Base-by-base conservation (phyloP, 495 filamentous ascomycete genomes). In the Pyronema domesticum region DNA sequence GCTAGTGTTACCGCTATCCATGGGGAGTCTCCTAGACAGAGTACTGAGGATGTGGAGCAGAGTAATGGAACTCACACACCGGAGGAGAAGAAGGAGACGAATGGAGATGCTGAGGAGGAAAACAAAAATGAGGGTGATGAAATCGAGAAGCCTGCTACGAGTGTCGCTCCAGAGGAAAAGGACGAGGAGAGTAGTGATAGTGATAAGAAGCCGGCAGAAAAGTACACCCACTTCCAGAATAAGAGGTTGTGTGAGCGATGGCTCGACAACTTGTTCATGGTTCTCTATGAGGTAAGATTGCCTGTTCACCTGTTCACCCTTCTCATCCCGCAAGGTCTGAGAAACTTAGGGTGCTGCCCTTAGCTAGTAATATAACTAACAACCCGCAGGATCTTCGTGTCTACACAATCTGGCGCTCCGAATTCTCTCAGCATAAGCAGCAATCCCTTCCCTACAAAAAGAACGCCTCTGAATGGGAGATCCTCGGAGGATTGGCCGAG, bases 221-320 rank as follows among this genome's bases (percentile, higher is more conserved):
- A 80, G 64, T 75, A 76, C 53, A 76, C 78, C 5, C 73, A 76
- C 18, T 85, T 98, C 65, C 87, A 86, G 57, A 91, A 95, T 69
- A 98, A 98, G 71, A 82, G 91, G 0, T 79, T 98, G 4, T 98
- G 91, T 63, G 91, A 98, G 65, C 79, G 91, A 57, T 98, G 91
- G 91, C 77, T 98, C 2, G 91, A 98, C 68, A 96, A 94, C 60
- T 77, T 98, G 35, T 96, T 98, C 72, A 98, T 98, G 91, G 89
- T 96, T 0, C 76, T 96, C 0, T 98, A 96, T 65, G 91, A 98
- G 34, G 60, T 63, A 59, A 37, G 36, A 43, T 39, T 23, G n/a
- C 46, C 57, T 6, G 5, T 49, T 43, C 39, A 13, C 2, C 13
- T 13, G 11, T 43, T 10, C 13, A 51, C 48, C 15, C 11, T 37